Evolutionary conservation across 768 basidiomycete species (phyloP), one percentile per base, ranked within the genome.

Genomic region (Coprinopsis strossmayeri): DNA sequence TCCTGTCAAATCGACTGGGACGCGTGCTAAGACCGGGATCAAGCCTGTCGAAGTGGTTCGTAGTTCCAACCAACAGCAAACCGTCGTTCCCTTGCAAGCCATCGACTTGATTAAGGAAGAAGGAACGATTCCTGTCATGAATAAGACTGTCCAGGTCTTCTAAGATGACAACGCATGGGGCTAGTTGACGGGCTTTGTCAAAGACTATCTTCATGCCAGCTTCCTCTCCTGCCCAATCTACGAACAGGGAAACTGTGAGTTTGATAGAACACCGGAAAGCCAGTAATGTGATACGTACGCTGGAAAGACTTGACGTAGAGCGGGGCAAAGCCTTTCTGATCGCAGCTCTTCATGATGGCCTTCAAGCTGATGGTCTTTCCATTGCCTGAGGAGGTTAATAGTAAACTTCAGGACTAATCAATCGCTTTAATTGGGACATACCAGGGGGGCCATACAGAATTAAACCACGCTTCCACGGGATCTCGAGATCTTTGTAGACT

Each of bases 381-480:
- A 54, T 91, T 91, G 5, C 89, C 88, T 77, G 30, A 9, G 17
- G 23, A 3, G 9, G 4, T 26, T 34, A 46, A 42, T 44, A 37
- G 5, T 24, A 13, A 18, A 25, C n/a, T n/a, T n/a, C 21, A n/a
- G 42, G 15, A n/a, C 1, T 13, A 23, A 41, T 25, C 13, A n/a
- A 10, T 46, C 12, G 3, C 25, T 9, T 5, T 18, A 38, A 38
- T 38, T 32, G 15, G 21, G 42, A 55, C 64, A 48, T 54, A 73
- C 84, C 84, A 56, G 87, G 85, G n/a, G 88, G 84, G 1, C 91
- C 91, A 52, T 83, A 72, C 75, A 92, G 74, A 59, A 92, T 89
- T 52, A 91, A 61, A 24, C 89, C 90, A 50, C 89, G 81, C 84
- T 90, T 92, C 90, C 90, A 92, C 1, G 90, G 83, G 48, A 91